These are phyloP conservation scores for Colletotrichum lentis DNA, from an alignment of 2,329 filamentous ascomycete species.

Conservation along the genomic window DNA sequence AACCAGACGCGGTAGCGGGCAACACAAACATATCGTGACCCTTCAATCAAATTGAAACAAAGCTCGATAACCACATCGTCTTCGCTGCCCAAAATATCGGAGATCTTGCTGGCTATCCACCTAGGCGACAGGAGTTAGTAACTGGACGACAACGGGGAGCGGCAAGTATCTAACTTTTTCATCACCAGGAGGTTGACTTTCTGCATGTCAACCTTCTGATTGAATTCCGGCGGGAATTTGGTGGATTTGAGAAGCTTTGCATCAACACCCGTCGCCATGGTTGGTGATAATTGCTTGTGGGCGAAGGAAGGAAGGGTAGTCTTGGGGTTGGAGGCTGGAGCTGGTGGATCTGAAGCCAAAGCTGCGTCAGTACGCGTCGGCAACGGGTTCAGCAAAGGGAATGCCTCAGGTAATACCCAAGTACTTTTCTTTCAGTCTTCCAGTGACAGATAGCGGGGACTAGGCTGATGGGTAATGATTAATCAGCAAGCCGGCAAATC, in stretches of 20 bases:
- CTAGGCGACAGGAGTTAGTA: constrained; percentile 55
- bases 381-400: background rate
- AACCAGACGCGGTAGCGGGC: background rate
- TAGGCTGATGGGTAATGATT: background rate
- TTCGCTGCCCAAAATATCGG: constrained; percentile 86
- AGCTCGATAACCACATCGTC: constrained; percentile 97
- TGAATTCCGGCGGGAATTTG: constrained; percentile 94
- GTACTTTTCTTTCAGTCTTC: background rate
- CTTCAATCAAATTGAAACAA: constrained; percentile 75
- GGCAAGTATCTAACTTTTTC: constrained; percentile 74
- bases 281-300: constrained; percentile 39
- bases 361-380: constrained; percentile 17
- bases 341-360: background rate
- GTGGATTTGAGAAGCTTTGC: constrained; percentile 89
- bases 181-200: constrained; percentile 98
- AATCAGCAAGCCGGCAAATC: background rate
- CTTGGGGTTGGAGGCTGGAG: constrained; percentile 1
- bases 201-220: constrained; percentile 92
- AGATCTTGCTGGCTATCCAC: constrained; percentile 92
- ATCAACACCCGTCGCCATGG: constrained; percentile 85
- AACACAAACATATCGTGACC: constrained; percentile 74
- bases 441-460: background rate
- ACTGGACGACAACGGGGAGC: background rate
- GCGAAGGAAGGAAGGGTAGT: constrained; percentile 31
- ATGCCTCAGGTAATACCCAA: constrained; percentile 16